A percentile compares a stretch with the other conserved stretches of the same genome.
Evolutionary conservation across 306 rosid genomes (phyloP).

Genomic region (Malus asiatica): DNA sequence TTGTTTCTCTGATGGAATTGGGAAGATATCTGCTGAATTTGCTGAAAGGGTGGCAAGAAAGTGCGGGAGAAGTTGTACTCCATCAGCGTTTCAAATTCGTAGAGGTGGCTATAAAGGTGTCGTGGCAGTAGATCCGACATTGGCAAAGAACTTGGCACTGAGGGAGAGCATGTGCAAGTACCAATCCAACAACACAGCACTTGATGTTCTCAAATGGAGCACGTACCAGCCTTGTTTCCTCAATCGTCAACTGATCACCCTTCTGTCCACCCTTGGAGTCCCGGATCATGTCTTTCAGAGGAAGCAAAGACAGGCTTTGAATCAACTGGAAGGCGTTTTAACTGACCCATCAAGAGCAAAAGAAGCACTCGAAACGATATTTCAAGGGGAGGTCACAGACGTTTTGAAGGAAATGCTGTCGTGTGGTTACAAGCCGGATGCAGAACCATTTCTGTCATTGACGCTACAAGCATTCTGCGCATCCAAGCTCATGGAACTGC

Average conservation of each 20-base stretch:
- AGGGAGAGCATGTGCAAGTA: conserved; percentile 38
- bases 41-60: conserved; percentile 31
- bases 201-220: conserved; percentile 37
- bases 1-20: conserved; percentile 47
- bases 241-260: conserved; percentile 33
- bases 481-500: conserved; percentile 18
- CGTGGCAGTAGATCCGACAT: conserved; percentile 38
- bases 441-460: conserved; percentile 37
- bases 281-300: conserved; percentile 11
- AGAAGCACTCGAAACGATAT: conserved; percentile 24
- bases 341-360: conserved; percentile 25
- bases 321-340: conserved; percentile 19
- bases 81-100: conserved; percentile 39
- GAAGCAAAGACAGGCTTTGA: conserved; percentile 21
- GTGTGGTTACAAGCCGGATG: conserved; percentile 28
- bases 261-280: conserved; percentile 34
- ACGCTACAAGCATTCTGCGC: conserved; percentile 32
- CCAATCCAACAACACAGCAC: conserved; percentile 15
- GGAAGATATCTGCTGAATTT: conserved; percentile 29
- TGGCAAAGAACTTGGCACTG: conserved; percentile 21
- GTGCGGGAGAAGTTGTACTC: conserved; percentile 21
- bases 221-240: conserved; percentile 35
- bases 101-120: conserved; percentile 40
- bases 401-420: conserved; percentile 27
- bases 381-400: conserved; percentile 22